Percentiles rank a stretch among this genome's conserved stretches.
Conservation (phyloP, 768 basidiomycete species). For the Porphyrellus cyaneotinctus region DNA sequence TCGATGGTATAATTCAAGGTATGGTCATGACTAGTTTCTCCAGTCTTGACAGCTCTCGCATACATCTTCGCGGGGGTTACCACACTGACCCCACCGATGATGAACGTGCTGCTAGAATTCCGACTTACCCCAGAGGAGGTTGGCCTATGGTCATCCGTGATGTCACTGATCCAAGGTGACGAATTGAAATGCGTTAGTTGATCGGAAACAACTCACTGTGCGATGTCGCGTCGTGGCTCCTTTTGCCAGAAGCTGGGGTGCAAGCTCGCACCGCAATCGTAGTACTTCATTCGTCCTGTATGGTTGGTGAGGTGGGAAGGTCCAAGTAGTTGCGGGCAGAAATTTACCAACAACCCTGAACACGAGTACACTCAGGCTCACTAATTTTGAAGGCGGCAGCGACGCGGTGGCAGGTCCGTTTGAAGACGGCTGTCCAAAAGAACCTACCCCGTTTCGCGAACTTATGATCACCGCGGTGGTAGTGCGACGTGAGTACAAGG, state of each 20-base stretch:
- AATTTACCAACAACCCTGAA: not conserved
- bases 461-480: too few species aligned
- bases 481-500: too few species aligned
- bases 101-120: not conserved
- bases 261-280: not conserved
- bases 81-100: not conserved
- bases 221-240: not conserved
- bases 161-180: constrained; percentile 1
- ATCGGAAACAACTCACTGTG: not conserved
- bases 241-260: not conserved
- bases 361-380: not conserved
- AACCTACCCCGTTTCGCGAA: too few species aligned
- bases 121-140: not conserved
- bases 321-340: not conserved
- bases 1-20: constrained; percentile 17
- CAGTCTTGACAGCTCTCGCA: constrained; percentile 11
- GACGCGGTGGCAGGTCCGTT: not conserved
- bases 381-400: not conserved
- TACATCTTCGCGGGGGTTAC: constrained; percentile 23
- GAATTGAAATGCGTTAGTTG: not conserved
- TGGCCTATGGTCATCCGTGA: constrained; percentile 2
- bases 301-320: not conserved
- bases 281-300: constrained; percentile 5
- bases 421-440: too few species aligned
- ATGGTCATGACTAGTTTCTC: constrained; percentile 5